Base-by-base conservation (phyloP, 768 basidiomycete species). In the Russula emetica region DNA sequence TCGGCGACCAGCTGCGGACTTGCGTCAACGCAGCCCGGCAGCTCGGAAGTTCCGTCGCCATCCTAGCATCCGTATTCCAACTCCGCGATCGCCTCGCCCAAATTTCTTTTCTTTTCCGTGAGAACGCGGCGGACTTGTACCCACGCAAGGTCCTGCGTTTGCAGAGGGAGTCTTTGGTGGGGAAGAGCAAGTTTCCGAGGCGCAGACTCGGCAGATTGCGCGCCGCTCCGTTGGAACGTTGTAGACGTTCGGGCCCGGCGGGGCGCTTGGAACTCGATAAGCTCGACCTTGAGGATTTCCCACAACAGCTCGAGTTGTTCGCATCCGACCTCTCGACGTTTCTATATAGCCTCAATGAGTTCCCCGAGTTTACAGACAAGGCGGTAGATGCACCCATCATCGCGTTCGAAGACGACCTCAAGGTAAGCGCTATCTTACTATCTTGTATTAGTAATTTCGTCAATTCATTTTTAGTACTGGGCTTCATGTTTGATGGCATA, bases 11-110 rank as follows among this genome's bases (percentile, higher is more conserved):
- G 85, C 79, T 91, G 22, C 82, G 87, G 52, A 88, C 86, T 71
- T 90, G 90, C 71, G 84, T 86, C 44, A 88, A 89, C 70, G 86
- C 88, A n/a, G 82, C 87, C 26, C 82, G 88, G 44, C 88, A 88
- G 70, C 78, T 91, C 0, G 89, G 89, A 30, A 87, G 85, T 64
- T 90, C 87, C 2, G 86, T 89, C 32, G 87, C 86, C 14, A 87
- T 91, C 60, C 79, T 90, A 7, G 87, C 88, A 20, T 88, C 87
- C 16, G 82, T 86, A 1, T 87, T 83, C 72, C 83, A 85, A 69
- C 81, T 91, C 36, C 85, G 89, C 4, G 82, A 85, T 66, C 82
- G 87, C 14, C 78, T 90, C 20, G 81, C 85, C 1, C 85, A 86
- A 66, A 78, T 91, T 4, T 78, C 88, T 5, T 85, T 82, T 70